Base-by-base conservation (phyloP, 768 basidiomycete genomes). In the Pleurotus tuoliensis region DNA sequence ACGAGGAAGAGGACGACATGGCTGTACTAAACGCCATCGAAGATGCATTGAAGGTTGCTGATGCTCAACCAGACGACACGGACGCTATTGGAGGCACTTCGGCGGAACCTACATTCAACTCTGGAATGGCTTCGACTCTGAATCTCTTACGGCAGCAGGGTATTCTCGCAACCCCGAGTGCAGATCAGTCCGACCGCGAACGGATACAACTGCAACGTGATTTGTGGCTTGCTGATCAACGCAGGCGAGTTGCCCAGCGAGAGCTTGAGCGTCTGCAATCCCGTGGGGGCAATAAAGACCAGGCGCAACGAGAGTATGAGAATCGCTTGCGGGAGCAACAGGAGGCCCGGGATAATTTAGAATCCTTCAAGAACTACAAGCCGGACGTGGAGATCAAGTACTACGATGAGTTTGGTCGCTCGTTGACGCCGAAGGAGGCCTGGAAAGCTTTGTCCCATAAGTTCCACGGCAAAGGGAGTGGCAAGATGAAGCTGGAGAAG, bases 381-480 rank as follows among this genome's bases (percentile, higher is more conserved):
- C 97, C 97, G 4, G 95, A 96, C 72, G 80, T 99, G 64, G 92
- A 96, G 61, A 92, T 98, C 65, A 90, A 90, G 48, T 99, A 99
- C 68, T 88, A 95, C 61, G 97, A 99, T 67, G 96, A 99, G 70
- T 92, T 93, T 67, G 97, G 97, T 47, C 81, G 97, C 39, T 68
- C 80, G 57, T 73, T 94, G 68, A 92, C 91, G 20, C 87, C 87
- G 16, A 98, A 98, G 77, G 97, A 99, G 75, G 95, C 96, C 4
- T 98, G 96, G 95, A 98, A 98, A 74, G 92, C 94, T 15, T 76
- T 99, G 43, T 94, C 92, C 44, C 97, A 99, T 70, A 91, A 92
- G 67, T 98, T 99, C 84, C 97, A 99, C 63, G 97, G 97, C 37
- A 98, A 98, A 71, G 93, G 93, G 2, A 92, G 91, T 1, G 97